These are phyloP conservation scores for Nephromyces sp. DNA, from an alignment of 169 alveolate genomes.

Conservation along the genomic window DNA sequence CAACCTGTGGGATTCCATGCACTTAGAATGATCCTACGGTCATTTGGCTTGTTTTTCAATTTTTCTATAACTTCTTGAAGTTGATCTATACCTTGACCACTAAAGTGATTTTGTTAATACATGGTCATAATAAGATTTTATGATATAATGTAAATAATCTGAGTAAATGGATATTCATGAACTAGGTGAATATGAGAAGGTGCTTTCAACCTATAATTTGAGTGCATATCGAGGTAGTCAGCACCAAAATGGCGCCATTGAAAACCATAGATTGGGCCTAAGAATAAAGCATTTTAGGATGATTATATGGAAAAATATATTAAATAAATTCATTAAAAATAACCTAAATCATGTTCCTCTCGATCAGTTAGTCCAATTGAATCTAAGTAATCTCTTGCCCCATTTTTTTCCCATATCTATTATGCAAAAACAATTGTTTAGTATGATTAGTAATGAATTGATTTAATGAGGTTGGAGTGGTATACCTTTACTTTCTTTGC, in stretches of 20 bases:
- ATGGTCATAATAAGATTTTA: no score
- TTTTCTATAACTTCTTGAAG: slow-evolving; percentile 66
- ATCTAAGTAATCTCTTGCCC: slow-evolving; percentile 89
- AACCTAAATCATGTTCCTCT: slow-evolving; percentile 83
- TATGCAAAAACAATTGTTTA: background rate
- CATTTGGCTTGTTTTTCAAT: slow-evolving; percentile 82
- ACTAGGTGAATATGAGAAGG: no score
- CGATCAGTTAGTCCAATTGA: slow-evolving; percentile 81
- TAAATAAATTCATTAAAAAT: no score
- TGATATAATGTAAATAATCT: no score
- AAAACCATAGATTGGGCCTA: slow-evolving; percentile 94
- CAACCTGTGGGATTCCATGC: slow-evolving; percentile 91
- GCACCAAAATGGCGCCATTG: slow-evolving; percentile 97
- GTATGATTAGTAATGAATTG: background rate
- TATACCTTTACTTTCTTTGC: slow-evolving; percentile 74
- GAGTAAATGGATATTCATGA: no score
- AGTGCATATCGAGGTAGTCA: slow-evolving; percentile 74
- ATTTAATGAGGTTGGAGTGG: background rate
- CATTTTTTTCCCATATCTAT: slow-evolving; percentile 93
- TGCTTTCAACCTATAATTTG: slow-evolving; percentile 53
- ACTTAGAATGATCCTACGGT: slow-evolving; percentile 81
- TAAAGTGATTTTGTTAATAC: background rate
- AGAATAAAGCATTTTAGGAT: background rate
- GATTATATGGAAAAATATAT: no score
- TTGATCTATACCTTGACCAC: slow-evolving; percentile 89